Evolutionary conservation across 192 early-diverging fungal species (phyloP), one percentile per base, ranked within the genome.

Genomic region (Linnemannia exigua): DNA sequence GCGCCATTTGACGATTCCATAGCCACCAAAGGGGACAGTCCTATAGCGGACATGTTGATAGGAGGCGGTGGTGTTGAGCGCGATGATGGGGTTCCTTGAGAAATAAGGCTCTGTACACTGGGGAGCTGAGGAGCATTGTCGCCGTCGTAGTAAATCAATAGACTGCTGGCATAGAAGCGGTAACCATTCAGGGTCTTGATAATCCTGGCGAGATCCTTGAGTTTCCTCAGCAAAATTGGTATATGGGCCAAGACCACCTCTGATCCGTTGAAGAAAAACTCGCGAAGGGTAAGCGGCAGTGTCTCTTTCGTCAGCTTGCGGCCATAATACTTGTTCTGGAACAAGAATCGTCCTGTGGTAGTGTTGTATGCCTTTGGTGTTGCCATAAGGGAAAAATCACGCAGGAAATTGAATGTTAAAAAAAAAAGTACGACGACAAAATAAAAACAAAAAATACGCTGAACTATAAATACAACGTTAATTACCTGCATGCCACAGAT

Each of bases 401-500:
- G 12, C 58, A 6, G 1, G 51, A 36, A 9, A 28, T 38, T 16
- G 38, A 48, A 46, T 25, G 41, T 28, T 46, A 25, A 77, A 67
- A 87, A 87, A 41, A 80, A 36, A n/a, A 75, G n/a, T n/a, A n/a
- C n/a, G n/a, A n/a, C n/a, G n/a, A n/a, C n/a, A 76, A 52, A 88
- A 87, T 68, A 52, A 31, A 66, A 76, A 58, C 69, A 3, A 66
- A 67, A 20, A 14, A 38, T 68, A 70, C 33, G n/a, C 37, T 3
- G 38, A 41, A 36, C 68, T 70, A 36, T 70, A 38, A 71, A 67
- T 48, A 7, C 19, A 16, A 5, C 6, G 37, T 37, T 44, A 66
- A 88, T 86, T 86, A 95, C 96, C 92, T 99, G 99, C 96, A 99
- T 96, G 14, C 99, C 98, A 84, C 99, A 99, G 70, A 99, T 96